Conservation (phyloP, 2,329 filamentous ascomycete genomes). For the Cladophialophora immunda region DNA sequence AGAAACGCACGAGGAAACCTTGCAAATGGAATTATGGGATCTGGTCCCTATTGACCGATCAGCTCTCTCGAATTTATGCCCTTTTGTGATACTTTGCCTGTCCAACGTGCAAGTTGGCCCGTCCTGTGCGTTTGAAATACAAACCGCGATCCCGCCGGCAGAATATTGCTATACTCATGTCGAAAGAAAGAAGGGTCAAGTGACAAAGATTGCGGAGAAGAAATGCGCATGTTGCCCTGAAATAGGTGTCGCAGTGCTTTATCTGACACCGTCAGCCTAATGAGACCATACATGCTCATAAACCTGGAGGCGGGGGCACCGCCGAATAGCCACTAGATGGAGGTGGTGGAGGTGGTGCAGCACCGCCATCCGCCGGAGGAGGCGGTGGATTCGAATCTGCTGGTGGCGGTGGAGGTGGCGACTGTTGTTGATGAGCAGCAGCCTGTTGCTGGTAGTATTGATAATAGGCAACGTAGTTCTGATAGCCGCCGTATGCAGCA, state of each 20-base stretch:
- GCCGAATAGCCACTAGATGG: constrained; percentile 30
- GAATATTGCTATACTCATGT: constrained; percentile 1
- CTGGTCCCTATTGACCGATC: constrained; percentile 41
- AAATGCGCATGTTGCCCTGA: not conserved
- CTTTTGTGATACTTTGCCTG: constrained; percentile 38
- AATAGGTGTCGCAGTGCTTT: constrained; percentile 1
- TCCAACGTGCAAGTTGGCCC: constrained; percentile 22
- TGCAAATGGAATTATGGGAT: constrained; percentile 36
- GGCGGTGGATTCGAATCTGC: constrained; percentile 59
- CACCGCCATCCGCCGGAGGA: constrained; percentile 25
- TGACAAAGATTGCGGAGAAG: not conserved
- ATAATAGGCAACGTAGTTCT: constrained; percentile 69
- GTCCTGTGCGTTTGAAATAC: constrained; percentile 17
- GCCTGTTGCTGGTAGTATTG: constrained; percentile 77
- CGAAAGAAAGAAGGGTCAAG: not conserved
- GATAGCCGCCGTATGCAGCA: constrained; percentile 88
- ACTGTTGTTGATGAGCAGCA: constrained; percentile 56
- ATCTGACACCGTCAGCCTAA: constrained; percentile 33
- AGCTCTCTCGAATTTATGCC: constrained; percentile 32
- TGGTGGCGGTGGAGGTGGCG: constrained; percentile 58
- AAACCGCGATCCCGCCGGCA: constrained; percentile 23
- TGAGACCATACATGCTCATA: constrained; percentile 31
- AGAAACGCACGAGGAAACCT: constrained; percentile 20
- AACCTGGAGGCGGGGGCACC: constrained; percentile 36
- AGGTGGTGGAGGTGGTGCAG: constrained; percentile 28